phyloP scores from a whole-genome alignment of 495 filamentous ascomycete species.

The Daldinia decipiens region DNA sequence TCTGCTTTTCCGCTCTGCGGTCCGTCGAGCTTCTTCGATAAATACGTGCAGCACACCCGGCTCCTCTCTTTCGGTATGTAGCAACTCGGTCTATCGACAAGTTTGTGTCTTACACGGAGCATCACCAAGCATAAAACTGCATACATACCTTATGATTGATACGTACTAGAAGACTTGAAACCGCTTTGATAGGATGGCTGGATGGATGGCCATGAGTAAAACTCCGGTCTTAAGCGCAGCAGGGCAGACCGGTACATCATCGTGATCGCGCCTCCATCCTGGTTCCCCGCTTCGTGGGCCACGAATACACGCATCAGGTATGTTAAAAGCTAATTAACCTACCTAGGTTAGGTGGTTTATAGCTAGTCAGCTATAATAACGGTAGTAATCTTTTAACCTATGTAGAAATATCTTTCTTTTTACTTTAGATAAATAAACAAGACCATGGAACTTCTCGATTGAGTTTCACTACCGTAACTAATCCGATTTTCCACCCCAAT shows the following conservation, averaged over 20 bases:
- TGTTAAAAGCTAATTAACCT: slow-evolving; percentile 11
- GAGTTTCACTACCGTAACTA: slow-evolving; percentile 21
- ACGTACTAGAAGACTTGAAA: slow-evolving; percentile 12
- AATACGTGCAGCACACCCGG: not conserved
- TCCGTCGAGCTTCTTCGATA: slow-evolving; percentile 8
- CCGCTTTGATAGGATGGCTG: slow-evolving; percentile 23
- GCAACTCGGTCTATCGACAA: slow-evolving; percentile 11
- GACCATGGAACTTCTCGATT: slow-evolving; percentile 28
- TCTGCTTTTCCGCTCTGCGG: slow-evolving; percentile 7
- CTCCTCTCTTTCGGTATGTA: slow-evolving; percentile 19
- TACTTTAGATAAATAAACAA: not conserved
- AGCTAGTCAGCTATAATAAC: not conserved
- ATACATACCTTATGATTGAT: not conserved
- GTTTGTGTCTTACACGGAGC: not conserved
- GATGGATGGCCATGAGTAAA: slow-evolving; percentile 3
- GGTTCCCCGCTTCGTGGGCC: slow-evolving; percentile 30
- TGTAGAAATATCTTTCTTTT: too few species aligned
- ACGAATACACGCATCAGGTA: slow-evolving; percentile 15
- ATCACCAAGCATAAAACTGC: slow-evolving; percentile 9
- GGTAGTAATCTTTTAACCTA: not conserved
- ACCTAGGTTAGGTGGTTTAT: not conserved
- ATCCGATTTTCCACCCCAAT: not conserved
- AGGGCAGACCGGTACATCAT: slow-evolving; percentile 27
- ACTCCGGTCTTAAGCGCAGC: not conserved
- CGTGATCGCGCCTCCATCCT: slow-evolving; percentile 36